These are phyloP conservation scores for Heterobasidion parviporum DNA, from an alignment of 1,284 basidiomycete species.

Conservation along the genomic window DNA sequence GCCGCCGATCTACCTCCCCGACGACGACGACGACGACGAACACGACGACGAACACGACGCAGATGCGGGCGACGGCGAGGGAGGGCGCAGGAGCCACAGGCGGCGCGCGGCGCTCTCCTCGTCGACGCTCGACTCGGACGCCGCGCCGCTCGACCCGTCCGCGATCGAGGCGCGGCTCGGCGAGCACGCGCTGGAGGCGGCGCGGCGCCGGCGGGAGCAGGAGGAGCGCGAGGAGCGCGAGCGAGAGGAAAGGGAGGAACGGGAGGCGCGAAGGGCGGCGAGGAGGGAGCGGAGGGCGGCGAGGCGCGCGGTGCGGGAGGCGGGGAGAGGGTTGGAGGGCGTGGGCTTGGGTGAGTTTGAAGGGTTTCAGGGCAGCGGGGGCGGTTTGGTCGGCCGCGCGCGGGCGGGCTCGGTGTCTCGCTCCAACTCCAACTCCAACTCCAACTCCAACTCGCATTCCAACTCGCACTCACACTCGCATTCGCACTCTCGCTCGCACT, in stretches of 20 bases:
- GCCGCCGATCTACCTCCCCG: constrained; percentile 44
- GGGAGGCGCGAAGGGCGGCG: constrained; percentile 15
- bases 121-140: constrained; percentile 58
- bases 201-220: constrained; percentile 23
- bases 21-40: constrained; percentile 37
- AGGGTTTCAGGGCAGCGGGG: constrained; percentile 38
- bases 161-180: constrained; percentile 35
- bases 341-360: constrained; percentile 35
- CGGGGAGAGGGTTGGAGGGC: constrained; percentile 15
- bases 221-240: constrained; percentile 34
- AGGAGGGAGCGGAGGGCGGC: constrained; percentile 36
- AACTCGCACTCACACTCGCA: constrained; percentile 7
- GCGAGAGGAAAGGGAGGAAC: background rate
- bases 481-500: too few relatives aligned
- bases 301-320: constrained; percentile 23
- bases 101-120: constrained; percentile 23
- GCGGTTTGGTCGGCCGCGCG: constrained; percentile 1
- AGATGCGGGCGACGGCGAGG: constrained; percentile 7
- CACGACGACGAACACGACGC: constrained; percentile 29
- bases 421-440: constrained; percentile 12
- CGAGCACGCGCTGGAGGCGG: constrained; percentile 31
- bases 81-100: background rate
- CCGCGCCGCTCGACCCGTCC: constrained; percentile 48
- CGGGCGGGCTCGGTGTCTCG: constrained; percentile 11
- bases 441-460: constrained; percentile 11